Base-by-base conservation (phyloP, 1,284 basidiomycete genomes). In the Termitomyces sp. region DNA sequence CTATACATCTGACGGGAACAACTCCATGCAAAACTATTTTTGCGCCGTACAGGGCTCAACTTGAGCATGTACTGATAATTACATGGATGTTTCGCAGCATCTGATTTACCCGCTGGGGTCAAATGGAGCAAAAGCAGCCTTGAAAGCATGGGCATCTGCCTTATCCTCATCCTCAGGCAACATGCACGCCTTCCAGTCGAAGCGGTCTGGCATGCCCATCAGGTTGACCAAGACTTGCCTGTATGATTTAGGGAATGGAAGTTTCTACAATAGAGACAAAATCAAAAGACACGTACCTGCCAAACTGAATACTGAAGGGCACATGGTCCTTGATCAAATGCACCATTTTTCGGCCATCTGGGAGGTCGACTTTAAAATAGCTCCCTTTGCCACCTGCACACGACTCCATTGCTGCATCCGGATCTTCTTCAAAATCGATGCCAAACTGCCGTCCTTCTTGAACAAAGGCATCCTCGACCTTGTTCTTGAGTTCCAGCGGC, bases 221-320 rank as follows among this genome's bases (percentile, higher is more conserved):
- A 97, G 66, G 35, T 79, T 74, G 2, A 87, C 88, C 39, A 97
- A 66, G 5, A 91, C 88, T 68, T 88, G 83, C 67, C 93, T 95
- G 37, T 14, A 31, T 34, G 19, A 21, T 34, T 41, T 3, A 64
- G 19, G 50, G 31, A 50, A 51, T 48, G 41, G 10, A 40, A 49
- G 42, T 26, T 58, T 49, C 24, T 52, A 52, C 30, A 57, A 34
- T 10, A 41, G 14, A 31, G 26, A 46, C 11, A 57, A 30, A 28
- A 55, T 54, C 51, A 56, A n/a, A 10, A 40, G 35, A 68, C 16
- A 41, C 84, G 63, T 62, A 94, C 93, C 94, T 82, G 53, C 93
- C 94, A 70, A 97, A 97, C 67, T 97, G 93, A 48, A 97, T 74
- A 59, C 86, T 86, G 64, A 97, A 97, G 45, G 86, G 86, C 37